Percentiles rank a stretch among this genome's conserved stretches.
Evolutionary conservation across 1,284 basidiomycete species (phyloP).

Genomic region (Peniophora sp.): DNA sequence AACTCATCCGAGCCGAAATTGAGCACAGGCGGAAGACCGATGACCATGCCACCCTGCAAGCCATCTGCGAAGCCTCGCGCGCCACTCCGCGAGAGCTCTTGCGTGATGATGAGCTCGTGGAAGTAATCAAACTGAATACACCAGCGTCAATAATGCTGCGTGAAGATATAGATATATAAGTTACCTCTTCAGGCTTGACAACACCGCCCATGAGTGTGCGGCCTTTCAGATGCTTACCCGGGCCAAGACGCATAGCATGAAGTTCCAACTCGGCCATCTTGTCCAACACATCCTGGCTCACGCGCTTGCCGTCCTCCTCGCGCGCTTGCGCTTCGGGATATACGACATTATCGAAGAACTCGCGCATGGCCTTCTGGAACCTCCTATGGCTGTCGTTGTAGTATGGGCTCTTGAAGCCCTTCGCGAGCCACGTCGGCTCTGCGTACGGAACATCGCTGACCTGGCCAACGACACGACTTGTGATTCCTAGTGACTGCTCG

Average conservation of each 20-base stretch:
- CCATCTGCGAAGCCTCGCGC: constrained; percentile 54
- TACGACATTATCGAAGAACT: constrained; percentile 43
- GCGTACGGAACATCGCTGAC: constrained; percentile 73
- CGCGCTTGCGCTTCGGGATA: constrained; percentile 52
- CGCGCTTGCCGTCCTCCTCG: constrained; percentile 74
- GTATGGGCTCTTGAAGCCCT: constrained; percentile 67
- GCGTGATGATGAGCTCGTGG: constrained; percentile 80
- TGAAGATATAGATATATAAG: too few species aligned
- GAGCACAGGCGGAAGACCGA: constrained; percentile 23
- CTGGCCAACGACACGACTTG: constrained; percentile 45
- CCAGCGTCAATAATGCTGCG: background rate
- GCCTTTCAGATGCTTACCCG: constrained; percentile 80
- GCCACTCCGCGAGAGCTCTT: constrained; percentile 71
- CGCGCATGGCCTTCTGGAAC: constrained; percentile 41
- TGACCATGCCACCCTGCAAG: constrained; percentile 45
- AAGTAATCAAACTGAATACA: constrained; percentile 71
- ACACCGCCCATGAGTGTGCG: constrained; percentile 72
- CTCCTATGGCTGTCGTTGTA: constrained; percentile 54
- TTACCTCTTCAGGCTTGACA: constrained; percentile 79
- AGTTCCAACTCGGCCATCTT: constrained; percentile 67
- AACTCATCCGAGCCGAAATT: constrained; percentile 76
- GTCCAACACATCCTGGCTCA: constrained; percentile 54
- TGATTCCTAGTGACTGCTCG: constrained; percentile 47
- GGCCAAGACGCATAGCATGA: constrained; percentile 87
- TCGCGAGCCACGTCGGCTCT: constrained; percentile 72